phyloP scores from a whole-genome alignment of 495 filamentous ascomycete species.

The Xylaria cubensis region DNA sequence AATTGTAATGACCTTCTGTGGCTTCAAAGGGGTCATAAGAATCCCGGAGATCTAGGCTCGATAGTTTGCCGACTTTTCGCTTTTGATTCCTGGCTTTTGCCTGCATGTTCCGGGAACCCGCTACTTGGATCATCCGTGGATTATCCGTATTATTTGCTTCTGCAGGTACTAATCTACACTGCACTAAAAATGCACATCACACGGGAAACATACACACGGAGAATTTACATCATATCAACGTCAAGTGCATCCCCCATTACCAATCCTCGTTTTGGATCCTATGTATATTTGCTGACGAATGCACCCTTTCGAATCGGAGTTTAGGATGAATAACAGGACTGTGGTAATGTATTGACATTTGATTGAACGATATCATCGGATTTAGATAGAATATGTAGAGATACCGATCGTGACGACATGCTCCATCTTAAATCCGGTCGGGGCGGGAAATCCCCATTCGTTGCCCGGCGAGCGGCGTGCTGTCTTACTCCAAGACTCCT shows the following conservation, averaged over 20 bases:
- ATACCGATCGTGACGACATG: not conserved
- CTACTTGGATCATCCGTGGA: not conserved
- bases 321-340: not conserved
- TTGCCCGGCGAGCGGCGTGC: constrained; percentile 13
- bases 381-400: not conserved
- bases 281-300: not conserved
- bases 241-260: not conserved
- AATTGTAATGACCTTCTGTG: too few relatives aligned
- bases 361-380: not conserved
- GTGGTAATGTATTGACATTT: not conserved
- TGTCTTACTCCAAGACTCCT: not conserved
- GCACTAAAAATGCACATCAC: not conserved
- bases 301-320: not conserved
- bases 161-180: not conserved
- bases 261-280: not conserved
- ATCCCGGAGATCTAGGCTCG: too few relatives aligned
- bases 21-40: too few relatives aligned
- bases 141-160: not conserved
- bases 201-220: not conserved
- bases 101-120: not conserved
- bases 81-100: too few relatives aligned
- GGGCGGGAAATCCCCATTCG: constrained; percentile 1
- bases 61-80: too few relatives aligned
- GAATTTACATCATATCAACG: not conserved
- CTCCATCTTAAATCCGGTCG: not conserved